Evolutionary conservation across 306 rosid species (phyloP).

Genomic region (Neltuma alba): DNA sequence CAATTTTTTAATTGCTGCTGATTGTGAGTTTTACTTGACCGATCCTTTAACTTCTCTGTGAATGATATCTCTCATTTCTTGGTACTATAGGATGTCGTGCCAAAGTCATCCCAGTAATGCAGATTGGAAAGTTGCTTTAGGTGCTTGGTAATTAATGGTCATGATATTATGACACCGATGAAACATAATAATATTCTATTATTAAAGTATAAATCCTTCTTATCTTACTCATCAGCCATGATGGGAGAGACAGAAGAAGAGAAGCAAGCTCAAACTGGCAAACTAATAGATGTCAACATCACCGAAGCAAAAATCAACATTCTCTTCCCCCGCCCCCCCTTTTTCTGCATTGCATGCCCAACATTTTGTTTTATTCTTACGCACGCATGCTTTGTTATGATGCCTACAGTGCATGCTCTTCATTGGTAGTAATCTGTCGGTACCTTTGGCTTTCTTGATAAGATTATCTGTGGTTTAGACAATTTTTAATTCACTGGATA

Average conservation of each 20-base stretch:
- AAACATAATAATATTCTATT: too few species aligned
- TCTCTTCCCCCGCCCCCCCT: neutral
- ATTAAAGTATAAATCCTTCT: too few species aligned
- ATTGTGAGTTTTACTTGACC: neutral
- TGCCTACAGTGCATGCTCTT: conserved; percentile 7
- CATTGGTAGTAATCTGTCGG: neutral
- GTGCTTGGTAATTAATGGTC: neutral
- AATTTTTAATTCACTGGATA: conserved; percentile 28
- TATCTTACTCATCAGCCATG: too few species aligned
- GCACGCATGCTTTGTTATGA: neutral
- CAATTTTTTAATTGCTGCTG: neutral
- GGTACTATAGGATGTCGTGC: conserved; percentile 3
- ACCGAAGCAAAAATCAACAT: too few species aligned
- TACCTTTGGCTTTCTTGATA: neutral
- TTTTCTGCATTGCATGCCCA: neutral
- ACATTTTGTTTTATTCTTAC: neutral
- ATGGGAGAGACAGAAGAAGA: too few species aligned
- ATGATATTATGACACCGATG: too few species aligned
- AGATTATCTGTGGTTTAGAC: conserved; percentile 15
- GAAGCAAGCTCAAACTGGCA: too few species aligned
- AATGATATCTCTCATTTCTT: neutral
- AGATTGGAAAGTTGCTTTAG: neutral
- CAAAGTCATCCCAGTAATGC: conserved; percentile 12
- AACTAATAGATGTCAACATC: too few species aligned
- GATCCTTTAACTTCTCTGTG: neutral